These are phyloP conservation scores for Elaeagnus macrophylla DNA, from an alignment of 306 rosid genomes.

Conservation along the genomic window DNA sequence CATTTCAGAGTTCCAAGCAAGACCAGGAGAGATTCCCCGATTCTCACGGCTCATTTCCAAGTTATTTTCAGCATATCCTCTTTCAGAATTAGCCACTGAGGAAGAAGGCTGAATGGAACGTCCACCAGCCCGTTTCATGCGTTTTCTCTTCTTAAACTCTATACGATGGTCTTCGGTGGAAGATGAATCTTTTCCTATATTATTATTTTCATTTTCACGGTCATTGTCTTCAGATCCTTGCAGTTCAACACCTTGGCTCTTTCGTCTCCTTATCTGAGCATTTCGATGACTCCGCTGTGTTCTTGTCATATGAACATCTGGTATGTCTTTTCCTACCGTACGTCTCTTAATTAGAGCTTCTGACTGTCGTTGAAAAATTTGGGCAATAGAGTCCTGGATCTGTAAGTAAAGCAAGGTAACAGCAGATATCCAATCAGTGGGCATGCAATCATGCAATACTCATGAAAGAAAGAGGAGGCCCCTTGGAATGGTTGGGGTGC, in stretches of 20 bases:
- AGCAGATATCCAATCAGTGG: conserved; percentile 4
- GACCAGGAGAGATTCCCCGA: conserved; percentile 56
- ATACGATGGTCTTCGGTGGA: conserved; percentile 57
- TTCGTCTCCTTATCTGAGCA: conserved; percentile 50
- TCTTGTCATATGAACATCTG: conserved; percentile 42
- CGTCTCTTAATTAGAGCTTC: conserved; percentile 84
- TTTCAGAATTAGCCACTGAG: conserved; percentile 53
- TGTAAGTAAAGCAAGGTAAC: conserved; percentile 19
- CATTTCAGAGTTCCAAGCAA: conserved; percentile 52
- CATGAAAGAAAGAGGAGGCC: background rate
- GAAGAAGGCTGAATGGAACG: conserved; percentile 71
- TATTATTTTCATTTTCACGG: conserved; percentile 53
- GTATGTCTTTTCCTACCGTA: conserved; percentile 39
- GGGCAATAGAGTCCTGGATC: conserved; percentile 56
- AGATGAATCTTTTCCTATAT: conserved; percentile 48
- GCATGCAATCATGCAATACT: background rate
- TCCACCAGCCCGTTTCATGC: conserved; percentile 50
- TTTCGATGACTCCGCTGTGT: conserved; percentile 56
- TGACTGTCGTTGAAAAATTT: conserved; percentile 71
- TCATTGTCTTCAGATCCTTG: conserved; percentile 76
- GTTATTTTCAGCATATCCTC: conserved; percentile 58
- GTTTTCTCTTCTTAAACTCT: conserved; percentile 50
- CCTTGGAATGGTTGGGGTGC: conserved; percentile 7
- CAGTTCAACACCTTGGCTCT: conserved; percentile 36
- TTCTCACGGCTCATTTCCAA: conserved; percentile 52